These are phyloP conservation scores for Diaporthe citri DNA, from an alignment of 2,329 filamentous ascomycete genomes.

Conservation along the genomic window DNA sequence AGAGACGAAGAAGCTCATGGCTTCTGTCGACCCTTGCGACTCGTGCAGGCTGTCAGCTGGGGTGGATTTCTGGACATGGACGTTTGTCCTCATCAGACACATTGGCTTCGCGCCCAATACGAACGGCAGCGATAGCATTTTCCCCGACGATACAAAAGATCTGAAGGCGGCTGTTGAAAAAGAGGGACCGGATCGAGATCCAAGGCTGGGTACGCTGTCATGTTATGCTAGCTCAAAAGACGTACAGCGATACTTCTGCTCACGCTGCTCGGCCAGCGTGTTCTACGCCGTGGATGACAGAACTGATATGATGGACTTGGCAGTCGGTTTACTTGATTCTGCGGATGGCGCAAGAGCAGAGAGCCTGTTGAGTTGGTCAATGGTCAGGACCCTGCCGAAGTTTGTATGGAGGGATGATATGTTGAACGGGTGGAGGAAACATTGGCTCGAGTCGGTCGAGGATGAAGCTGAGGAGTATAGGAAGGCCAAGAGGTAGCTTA, in stretches of 20 bases:
- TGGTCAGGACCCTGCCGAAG: constrained; percentile 42
- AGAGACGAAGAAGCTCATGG: constrained; percentile 54
- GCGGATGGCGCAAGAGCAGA: constrained; percentile 61
- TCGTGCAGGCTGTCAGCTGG: constrained; percentile 60
- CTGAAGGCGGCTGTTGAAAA: constrained; percentile 52
- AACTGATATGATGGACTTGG: constrained; percentile 57
- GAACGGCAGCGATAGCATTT: constrained; percentile 36
- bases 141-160: constrained; percentile 48
- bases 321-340: constrained; percentile 58
- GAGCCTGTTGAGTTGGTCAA: constrained; percentile 56
- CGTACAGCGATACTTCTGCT: constrained; percentile 63
- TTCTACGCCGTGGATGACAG: constrained; percentile 58
- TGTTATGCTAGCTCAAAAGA: constrained; percentile 58
- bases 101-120: constrained; percentile 49
- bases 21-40: constrained; percentile 59
- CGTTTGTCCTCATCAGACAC: constrained; percentile 55
- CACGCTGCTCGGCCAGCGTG: constrained; percentile 58
- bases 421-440: constrained; percentile 56
- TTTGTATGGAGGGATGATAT: constrained; percentile 50
- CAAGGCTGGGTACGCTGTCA: constrained; percentile 56
- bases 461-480: constrained; percentile 54
- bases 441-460: constrained; percentile 48
- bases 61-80: constrained; percentile 60
- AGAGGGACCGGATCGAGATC: constrained; percentile 45
- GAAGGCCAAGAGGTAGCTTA: constrained; percentile 39